Evolutionary conservation across 495 filamentous ascomycete genomes (phyloP).

Genomic region (Mytilinidion resinicola): DNA sequence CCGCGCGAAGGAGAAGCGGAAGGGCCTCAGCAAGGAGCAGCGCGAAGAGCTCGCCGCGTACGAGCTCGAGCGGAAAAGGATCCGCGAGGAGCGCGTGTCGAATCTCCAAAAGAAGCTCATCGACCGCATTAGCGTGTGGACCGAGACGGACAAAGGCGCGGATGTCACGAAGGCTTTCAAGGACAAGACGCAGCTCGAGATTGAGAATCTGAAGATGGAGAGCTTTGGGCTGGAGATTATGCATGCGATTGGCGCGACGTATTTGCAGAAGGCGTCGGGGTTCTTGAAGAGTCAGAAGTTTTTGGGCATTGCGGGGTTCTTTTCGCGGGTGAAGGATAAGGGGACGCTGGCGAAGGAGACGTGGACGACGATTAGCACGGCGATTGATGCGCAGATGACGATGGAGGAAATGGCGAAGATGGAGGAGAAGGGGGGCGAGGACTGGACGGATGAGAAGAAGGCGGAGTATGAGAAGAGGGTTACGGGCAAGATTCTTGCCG

Average conservation of each 20-base stretch:
- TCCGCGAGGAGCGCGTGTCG: constrained; percentile 86
- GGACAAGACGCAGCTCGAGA: constrained; percentile 88
- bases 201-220: constrained; percentile 99
- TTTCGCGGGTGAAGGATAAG: constrained; percentile 91
- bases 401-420: constrained; percentile 98
- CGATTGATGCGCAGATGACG: constrained; percentile 96
- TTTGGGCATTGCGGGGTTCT: constrained; percentile 91
- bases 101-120: constrained; percentile 77
- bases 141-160: constrained; percentile 82
- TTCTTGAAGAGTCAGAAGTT: constrained; percentile 95
- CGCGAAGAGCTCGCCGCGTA: constrained; percentile 80
- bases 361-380: constrained; percentile 93
- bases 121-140: constrained; percentile 90
- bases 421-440: constrained; percentile 91
- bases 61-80: constrained; percentile 73
- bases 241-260: constrained; percentile 87
- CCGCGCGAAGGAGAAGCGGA: constrained; percentile 81
- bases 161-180: constrained; percentile 87
- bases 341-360: constrained; percentile 94
- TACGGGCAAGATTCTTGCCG: constrained; percentile 97
- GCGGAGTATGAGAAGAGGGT: constrained; percentile 92
- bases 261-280: constrained; percentile 76
- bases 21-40: constrained; percentile 81
- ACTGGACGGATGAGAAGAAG: constrained; percentile 98
- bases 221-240: constrained; percentile 96